phyloP scores from a whole-genome alignment of 495 filamentous ascomycete species.

The Hypoxylon intermedium region DNA sequence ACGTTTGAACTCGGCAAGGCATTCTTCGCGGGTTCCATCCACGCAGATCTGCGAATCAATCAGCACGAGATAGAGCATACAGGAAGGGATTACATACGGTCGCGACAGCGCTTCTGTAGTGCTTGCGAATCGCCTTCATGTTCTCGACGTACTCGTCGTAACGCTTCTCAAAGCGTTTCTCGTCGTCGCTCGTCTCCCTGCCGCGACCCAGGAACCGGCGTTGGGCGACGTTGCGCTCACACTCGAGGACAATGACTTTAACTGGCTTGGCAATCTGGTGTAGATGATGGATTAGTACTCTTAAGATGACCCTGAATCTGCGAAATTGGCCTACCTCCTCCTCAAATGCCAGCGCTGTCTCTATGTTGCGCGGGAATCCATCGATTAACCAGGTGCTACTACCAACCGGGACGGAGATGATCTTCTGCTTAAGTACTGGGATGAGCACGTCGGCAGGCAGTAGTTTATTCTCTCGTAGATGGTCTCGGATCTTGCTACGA shows the following conservation, averaged over 20 bases:
- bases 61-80: background rate
- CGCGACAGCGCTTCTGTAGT: background rate
- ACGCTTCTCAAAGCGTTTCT: slow-evolving; percentile 25
- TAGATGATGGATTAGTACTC: background rate
- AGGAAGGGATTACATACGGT: background rate
- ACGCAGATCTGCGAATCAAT: background rate
- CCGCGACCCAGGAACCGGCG: slow-evolving; percentile 15
- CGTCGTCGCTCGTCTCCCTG: slow-evolving; percentile 16
- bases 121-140: slow-evolving; percentile 23
- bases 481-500: slow-evolving; percentile 16
- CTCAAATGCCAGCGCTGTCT: slow-evolving; percentile 43
- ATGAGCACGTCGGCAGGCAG: slow-evolving; percentile 38
- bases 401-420: slow-evolving; percentile 7
- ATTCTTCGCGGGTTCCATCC: background rate
- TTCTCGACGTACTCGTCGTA: slow-evolving; percentile 32
- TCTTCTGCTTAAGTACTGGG: slow-evolving; percentile 30
- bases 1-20: background rate
- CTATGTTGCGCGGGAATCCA: slow-evolving; percentile 49
- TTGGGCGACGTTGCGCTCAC: slow-evolving; percentile 16
- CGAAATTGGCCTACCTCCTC: slow-evolving; percentile 32
- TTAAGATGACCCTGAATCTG: no score
- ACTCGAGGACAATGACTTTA: slow-evolving; percentile 30
- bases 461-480: slow-evolving; percentile 35
- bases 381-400: slow-evolving; percentile 42
- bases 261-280: slow-evolving; percentile 31